Conservation (phyloP, 2,329 filamentous ascomycete species). For the Colletotrichum liriopes region DNA sequence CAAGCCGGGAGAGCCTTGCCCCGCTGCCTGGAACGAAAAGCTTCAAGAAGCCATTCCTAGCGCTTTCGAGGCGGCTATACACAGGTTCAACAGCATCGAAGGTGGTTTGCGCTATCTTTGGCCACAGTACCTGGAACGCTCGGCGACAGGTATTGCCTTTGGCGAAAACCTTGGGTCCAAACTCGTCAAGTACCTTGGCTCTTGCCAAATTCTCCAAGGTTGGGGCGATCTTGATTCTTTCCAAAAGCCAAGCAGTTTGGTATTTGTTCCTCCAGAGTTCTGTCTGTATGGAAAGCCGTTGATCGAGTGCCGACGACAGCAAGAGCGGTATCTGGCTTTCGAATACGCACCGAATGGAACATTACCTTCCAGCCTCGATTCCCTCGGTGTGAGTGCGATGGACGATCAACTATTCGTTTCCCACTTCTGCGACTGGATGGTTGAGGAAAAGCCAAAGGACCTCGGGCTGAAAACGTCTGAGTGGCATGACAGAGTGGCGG, state of each 20-base stretch:
- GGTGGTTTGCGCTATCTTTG: background rate
- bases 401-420: background rate
- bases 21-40: conserved; percentile 39
- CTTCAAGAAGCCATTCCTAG: conserved; percentile 21
- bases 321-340: conserved; percentile 18
- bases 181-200: background rate
- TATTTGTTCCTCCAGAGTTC: conserved; percentile 8
- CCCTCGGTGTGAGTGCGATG: background rate
- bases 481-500: background rate
- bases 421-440: background rate
- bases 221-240: background rate
- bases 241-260: background rate
- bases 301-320: conserved; percentile 7
- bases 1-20: conserved; percentile 46
- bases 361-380: background rate
- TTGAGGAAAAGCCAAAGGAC: background rate
- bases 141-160: background rate
- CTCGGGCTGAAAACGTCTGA: background rate
- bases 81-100: conserved; percentile 5
- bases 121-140: conserved; percentile 1
- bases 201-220: background rate
- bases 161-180: background rate
- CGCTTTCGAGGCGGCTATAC: conserved; percentile 27
- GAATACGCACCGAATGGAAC: conserved; percentile 6
- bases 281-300: conserved; percentile 5